Evolutionary conservation across 176 grass and related monocot genomes (phyloP).

Genomic region (Lolium multiflorum): DNA sequence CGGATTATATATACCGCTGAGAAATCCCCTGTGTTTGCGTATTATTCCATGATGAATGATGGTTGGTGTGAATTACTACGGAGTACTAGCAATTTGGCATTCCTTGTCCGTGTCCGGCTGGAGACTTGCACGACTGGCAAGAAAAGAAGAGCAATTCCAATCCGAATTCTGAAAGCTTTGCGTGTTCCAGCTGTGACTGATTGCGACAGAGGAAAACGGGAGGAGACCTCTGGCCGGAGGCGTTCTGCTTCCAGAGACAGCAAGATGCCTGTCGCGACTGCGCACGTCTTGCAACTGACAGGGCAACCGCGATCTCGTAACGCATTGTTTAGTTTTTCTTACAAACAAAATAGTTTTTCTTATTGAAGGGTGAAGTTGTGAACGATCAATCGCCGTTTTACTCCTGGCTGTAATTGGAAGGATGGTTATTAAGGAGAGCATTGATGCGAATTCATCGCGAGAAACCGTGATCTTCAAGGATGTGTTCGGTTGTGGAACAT

Average conservation of each 20-base stretch:
- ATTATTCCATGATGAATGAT: not conserved
- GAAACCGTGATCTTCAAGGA: no score
- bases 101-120: conserved; percentile 6
- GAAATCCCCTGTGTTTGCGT: not conserved
- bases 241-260: not conserved
- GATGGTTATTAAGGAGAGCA: no score
- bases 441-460: no score
- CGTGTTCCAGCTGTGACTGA: conserved; percentile 51
- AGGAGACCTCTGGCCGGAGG: conserved; percentile 27
- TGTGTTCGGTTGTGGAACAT: no score
- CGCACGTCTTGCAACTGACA: not conserved
- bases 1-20: conserved; percentile 17
- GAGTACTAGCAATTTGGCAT: not conserved
- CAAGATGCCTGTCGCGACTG: conserved; percentile 14
- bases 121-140: conserved; percentile 37
- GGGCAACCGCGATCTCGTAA: conserved; percentile 11
- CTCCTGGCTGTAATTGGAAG: no score
- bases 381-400: no score
- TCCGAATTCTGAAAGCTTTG: conserved; percentile 30
- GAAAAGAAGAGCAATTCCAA: not conserved
- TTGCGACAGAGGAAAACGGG: conserved; percentile 50
- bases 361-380: no score
- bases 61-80: not conserved
- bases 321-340: no score
- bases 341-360: no score